Conservation (phyloP, 768 basidiomycete genomes). For the Tephrocybe sp. region DNA sequence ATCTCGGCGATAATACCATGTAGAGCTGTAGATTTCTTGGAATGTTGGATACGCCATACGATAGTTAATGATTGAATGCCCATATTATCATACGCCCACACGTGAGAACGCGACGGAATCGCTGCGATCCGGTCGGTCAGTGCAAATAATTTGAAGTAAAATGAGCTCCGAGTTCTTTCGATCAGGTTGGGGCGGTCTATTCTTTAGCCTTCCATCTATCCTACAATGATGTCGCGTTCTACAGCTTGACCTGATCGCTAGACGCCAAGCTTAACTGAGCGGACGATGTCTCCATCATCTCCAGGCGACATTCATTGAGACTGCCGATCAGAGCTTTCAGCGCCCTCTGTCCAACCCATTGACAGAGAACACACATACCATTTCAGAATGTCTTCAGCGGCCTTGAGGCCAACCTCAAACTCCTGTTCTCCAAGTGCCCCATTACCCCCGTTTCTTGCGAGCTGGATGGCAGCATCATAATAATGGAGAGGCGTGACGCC, state of each 20-base stretch:
- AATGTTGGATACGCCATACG: background rate
- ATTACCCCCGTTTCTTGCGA: conserved; percentile 54
- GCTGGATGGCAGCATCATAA: conserved; percentile 75
- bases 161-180: background rate
- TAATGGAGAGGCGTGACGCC: conserved; percentile 70
- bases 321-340: conserved; percentile 26
- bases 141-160: no score
- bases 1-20: conserved; percentile 1
- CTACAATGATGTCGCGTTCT: background rate
- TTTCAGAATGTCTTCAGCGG: conserved; percentile 57
- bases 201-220: conserved; percentile 6
- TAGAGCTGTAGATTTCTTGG: conserved; percentile 1
- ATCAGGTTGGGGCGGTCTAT: background rate
- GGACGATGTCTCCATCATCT: conserved; percentile 58
- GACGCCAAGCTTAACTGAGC: conserved; percentile 34
- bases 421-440: conserved; percentile 65
- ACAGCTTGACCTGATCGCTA: background rate
- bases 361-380: conserved; percentile 39
- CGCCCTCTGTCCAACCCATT: background rate
- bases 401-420: conserved; percentile 59
- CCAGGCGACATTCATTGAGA: conserved; percentile 59
- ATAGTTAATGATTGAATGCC: background rate
- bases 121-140: background rate
- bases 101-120: background rate
- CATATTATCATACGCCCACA: background rate